Evolutionary conservation across 2,329 filamentous ascomycete species (phyloP).

Genomic region (Lachnellula willkommii): DNA sequence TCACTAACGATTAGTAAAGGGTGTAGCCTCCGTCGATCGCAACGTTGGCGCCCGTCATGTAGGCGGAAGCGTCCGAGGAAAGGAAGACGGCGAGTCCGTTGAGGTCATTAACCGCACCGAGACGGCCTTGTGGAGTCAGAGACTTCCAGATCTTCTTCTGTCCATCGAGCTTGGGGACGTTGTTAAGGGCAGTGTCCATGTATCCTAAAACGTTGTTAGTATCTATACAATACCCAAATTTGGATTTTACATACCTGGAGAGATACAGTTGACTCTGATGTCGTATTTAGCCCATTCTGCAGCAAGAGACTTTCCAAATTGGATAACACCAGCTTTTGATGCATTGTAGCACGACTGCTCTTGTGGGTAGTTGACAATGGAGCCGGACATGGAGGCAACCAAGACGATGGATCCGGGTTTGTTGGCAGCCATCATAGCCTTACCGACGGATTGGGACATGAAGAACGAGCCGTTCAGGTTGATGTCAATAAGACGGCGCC

Average conservation of each 20-base stretch:
- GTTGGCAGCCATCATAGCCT: constrained; percentile 66
- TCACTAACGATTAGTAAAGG: constrained; percentile 27
- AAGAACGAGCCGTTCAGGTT: constrained; percentile 77
- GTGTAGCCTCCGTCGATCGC: constrained; percentile 32
- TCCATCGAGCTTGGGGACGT: constrained; percentile 69
- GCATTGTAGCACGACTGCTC: constrained; percentile 81
- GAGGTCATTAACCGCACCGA: constrained; percentile 69
- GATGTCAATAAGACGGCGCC: constrained; percentile 74
- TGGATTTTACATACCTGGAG: constrained; percentile 44
- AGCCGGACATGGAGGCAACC: constrained; percentile 75
- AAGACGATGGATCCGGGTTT: constrained; percentile 70
- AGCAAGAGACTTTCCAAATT: constrained; percentile 73
- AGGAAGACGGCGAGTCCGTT: constrained; percentile 75
- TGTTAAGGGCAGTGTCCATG: constrained; percentile 80
- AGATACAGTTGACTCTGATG: constrained; percentile 81
- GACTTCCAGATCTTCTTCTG: constrained; percentile 79
- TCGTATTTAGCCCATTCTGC: constrained; percentile 79
- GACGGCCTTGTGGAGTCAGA: constrained; percentile 66
- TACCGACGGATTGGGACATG: constrained; percentile 66
- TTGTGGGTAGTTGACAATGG: constrained; percentile 81
- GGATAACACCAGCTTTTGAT: constrained; percentile 74
- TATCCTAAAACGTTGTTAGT: constrained; percentile 46
- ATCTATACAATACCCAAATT: background rate
- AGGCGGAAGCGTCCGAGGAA: constrained; percentile 64
- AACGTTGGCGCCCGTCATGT: constrained; percentile 71